Base-by-base conservation (phyloP, 306 rosid species). In the Datisca glomerata region DNA sequence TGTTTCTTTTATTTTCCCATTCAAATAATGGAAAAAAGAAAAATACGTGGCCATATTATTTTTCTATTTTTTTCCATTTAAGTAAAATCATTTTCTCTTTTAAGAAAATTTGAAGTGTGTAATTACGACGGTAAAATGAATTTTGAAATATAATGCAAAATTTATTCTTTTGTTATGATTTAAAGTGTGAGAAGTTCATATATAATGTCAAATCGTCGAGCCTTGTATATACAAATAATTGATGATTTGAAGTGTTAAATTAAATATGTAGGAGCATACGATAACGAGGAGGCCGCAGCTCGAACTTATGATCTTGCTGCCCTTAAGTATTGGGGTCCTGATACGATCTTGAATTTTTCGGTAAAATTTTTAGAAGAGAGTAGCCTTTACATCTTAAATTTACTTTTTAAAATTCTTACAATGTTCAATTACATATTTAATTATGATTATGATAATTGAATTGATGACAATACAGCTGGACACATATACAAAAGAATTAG, bases 291-390 rank as follows among this genome's bases (percentile, higher is more conserved):
- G 44, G 76, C 81, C 33, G 98, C 98, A 1, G 98, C 94, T 2
- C 95, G 73, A 28, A 77, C 94, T 17, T 84, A 91, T 28, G 98
- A 91, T 55, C 96, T 91, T 15, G 98, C 96, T 35, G 96, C 98
- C 31, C 96, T 91, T 0, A 91, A 84, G 37, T 84, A 91, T 43
- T 84, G 98, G 98, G 96, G 98, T 2, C 66, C 78, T 0, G 63
- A 44, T 3, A 69, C 98, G 31, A 73, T 58, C 24, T 63, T 91
- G 67, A 91, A 91, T 73, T 80, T 84, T 9, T 67, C 86, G 76
- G 98, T 91, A 83, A 3, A 43, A n/a, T n/a, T n/a, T n/a, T n/a
- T n/a, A n/a, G n/a, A n/a, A n/a, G n/a, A n/a, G n/a, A n/a, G n/a
- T n/a, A n/a, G n/a, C n/a, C n/a, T n/a, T n/a, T n/a, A n/a, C n/a